A percentile compares a stretch with the other conserved stretches of the same genome.
Conservation (phyloP, 2,329 filamentous ascomycete species). For the Claviceps sorghi region DNA sequence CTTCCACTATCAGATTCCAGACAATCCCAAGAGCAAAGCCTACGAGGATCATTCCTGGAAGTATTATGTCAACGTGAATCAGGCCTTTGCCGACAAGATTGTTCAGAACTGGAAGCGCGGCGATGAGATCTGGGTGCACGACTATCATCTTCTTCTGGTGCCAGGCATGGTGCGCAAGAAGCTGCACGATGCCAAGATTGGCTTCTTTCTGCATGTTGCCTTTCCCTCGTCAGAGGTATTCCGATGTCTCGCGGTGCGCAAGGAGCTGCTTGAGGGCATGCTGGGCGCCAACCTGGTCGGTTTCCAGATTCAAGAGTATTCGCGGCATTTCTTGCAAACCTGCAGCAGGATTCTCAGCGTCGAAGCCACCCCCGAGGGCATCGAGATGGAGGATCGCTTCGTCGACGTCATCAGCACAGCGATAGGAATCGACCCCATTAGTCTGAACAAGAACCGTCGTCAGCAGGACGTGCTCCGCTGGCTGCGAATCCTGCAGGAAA, state of each 20-base stretch:
- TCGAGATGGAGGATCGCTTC: conserved; percentile 85
- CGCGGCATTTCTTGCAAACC: conserved; percentile 86
- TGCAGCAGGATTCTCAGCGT: conserved; percentile 85
- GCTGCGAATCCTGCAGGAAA: conserved; percentile 65
- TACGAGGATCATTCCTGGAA: conserved; percentile 96
- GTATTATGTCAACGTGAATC: conserved; percentile 84
- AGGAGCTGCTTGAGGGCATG: conserved; percentile 79
- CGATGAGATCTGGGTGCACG: conserved; percentile 88
- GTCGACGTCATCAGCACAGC: conserved; percentile 74
- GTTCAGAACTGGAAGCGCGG: conserved; percentile 85
- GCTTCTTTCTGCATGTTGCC: conserved; percentile 87
- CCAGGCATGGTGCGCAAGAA: conserved; percentile 81
- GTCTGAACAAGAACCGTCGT: conserved; percentile 54
- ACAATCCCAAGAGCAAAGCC: conserved; percentile 95
- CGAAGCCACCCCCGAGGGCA: conserved; percentile 73
- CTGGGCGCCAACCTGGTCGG: conserved; percentile 83
- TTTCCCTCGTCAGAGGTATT: conserved; percentile 97
- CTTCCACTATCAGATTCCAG: conserved; percentile 95
- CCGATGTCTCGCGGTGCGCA: conserved; percentile 74
- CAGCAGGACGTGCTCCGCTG: conserved; percentile 62
- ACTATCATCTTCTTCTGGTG: conserved; percentile 85
- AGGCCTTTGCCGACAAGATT: conserved; percentile 83
- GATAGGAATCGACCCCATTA: conserved; percentile 81
- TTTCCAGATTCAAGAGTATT: conserved; percentile 89
- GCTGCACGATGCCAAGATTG: conserved; percentile 84